Percentiles rank a stretch among this genome's conserved stretches.
These are phyloP conservation scores for Myxozyma sirexii DNA, from an alignment of 805 yeast species.

Conservation along the genomic window DNA sequence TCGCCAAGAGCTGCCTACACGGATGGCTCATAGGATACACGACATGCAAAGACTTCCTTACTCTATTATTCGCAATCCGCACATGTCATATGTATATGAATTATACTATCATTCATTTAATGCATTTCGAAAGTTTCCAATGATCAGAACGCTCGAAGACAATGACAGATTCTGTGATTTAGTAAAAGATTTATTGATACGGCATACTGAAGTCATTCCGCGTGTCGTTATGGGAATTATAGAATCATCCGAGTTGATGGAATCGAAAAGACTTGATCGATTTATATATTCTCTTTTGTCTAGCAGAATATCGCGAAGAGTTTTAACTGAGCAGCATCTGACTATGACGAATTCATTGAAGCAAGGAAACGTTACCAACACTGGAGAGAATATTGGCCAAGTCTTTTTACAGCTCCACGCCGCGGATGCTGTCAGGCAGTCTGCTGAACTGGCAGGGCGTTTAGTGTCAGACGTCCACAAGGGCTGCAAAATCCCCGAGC, in stretches of 20 bases:
- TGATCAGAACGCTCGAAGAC: slow-evolving; percentile 69
- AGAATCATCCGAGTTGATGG: slow-evolving; percentile 63
- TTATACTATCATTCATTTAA: slow-evolving; percentile 87
- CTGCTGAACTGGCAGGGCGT: slow-evolving; percentile 56
- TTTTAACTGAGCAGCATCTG: slow-evolving; percentile 88
- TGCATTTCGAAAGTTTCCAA: slow-evolving; percentile 72
- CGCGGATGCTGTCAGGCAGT: slow-evolving; percentile 60
- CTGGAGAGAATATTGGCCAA: slow-evolving; percentile 58
- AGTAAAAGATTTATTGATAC: slow-evolving; percentile 63
- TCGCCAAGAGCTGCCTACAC: slow-evolving; percentile 76
- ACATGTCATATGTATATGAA: slow-evolving; percentile 84
- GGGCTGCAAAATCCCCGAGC: slow-evolving; percentile 65
- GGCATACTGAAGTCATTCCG: slow-evolving; percentile 80
- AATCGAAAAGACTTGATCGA: slow-evolving; percentile 65
- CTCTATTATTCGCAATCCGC: slow-evolving; percentile 80
- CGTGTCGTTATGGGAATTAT: slow-evolving; percentile 91
- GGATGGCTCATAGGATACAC: slow-evolving; percentile 77
- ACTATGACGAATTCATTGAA: slow-evolving; percentile 68
- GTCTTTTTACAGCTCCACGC: slow-evolving; percentile 82
- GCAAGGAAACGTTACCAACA: slow-evolving; percentile 50
- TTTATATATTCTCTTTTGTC: slow-evolving; percentile 78
- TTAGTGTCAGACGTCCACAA: slow-evolving; percentile 57
- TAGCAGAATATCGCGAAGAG: slow-evolving; percentile 78
- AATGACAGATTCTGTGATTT: slow-evolving; percentile 72
- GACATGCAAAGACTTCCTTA: slow-evolving; percentile 83